Percentiles rank a stretch among this genome's conserved stretches.
Conservation (phyloP, 768 basidiomycete genomes). For the Termitomyces sp. region DNA sequence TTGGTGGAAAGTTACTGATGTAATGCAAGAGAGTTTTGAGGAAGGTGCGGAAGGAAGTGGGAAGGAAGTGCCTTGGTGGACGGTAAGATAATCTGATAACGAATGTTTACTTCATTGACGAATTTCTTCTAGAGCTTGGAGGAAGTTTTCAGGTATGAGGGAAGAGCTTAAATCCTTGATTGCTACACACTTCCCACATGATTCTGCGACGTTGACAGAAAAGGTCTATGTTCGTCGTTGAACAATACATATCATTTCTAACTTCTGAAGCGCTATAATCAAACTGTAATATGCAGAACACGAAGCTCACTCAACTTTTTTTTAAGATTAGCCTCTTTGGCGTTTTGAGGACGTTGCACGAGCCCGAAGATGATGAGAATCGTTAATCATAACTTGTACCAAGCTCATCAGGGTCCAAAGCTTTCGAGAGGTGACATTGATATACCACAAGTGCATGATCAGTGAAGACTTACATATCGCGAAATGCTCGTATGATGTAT, state of each 20-base stretch:
- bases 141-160: slow-evolving; percentile 71
- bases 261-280: not conserved
- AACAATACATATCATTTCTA: too few relatives aligned
- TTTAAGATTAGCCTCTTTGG: too few relatives aligned
- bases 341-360: too few relatives aligned
- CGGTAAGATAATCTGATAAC: slow-evolving; percentile 28
- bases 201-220: not conserved
- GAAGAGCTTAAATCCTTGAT: slow-evolving; percentile 13
- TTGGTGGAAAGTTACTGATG: slow-evolving; percentile 77
- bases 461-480: not conserved
- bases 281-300: not conserved
- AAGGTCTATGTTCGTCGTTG: not conserved
- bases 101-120: not conserved
- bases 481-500: not conserved
- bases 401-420: too few relatives aligned
- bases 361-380: too few relatives aligned
- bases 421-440: too few relatives aligned
- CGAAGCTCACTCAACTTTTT: not conserved
- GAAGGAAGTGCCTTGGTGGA: slow-evolving; percentile 67
- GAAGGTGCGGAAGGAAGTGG: slow-evolving; percentile 66
- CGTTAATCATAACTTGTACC: too few relatives aligned
- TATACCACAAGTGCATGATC: not conserved
- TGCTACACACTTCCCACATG: not conserved
- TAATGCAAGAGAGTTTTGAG: slow-evolving; percentile 75
- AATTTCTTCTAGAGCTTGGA: slow-evolving; percentile 36